Conservation (phyloP, 164 flowering plant species). For the Piper betle region DNA sequence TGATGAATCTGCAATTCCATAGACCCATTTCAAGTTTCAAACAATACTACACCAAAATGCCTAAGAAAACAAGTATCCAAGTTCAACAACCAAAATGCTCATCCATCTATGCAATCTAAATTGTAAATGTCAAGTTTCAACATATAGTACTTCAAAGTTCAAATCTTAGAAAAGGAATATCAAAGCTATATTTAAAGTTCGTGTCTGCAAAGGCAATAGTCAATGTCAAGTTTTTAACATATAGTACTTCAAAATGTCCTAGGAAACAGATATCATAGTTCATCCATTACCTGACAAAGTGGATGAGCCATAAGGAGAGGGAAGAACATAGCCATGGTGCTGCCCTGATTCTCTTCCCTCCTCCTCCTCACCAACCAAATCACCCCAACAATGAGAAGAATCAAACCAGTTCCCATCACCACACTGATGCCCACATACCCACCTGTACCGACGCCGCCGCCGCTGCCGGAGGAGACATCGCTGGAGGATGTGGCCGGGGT, state of each 20-base stretch:
- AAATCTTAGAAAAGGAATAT: background rate
- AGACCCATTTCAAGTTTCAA: background rate
- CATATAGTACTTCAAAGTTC: background rate
- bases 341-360: background rate
- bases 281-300: background rate
- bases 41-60: background rate
- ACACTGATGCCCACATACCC: background rate
- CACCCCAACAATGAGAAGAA: background rate
- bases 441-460: background rate
- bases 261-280: background rate
- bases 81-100: background rate
- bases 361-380: background rate
- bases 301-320: constrained; percentile 1
- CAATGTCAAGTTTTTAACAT: background rate
- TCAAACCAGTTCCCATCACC: background rate
- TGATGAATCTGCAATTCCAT: constrained; percentile 24
- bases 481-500: background rate
- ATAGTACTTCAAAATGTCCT: background rate
- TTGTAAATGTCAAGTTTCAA: background rate
- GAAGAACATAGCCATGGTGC: background rate
- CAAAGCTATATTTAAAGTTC: background rate
- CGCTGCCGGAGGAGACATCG: background rate
- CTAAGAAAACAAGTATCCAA: background rate
- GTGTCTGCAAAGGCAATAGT: background rate
- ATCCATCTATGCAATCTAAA: background rate